A percentile compares a stretch with the other conserved stretches of the same genome.
Evolutionary conservation across 768 basidiomycete species (phyloP).

Genomic region (Tulasnella sp.): DNA sequence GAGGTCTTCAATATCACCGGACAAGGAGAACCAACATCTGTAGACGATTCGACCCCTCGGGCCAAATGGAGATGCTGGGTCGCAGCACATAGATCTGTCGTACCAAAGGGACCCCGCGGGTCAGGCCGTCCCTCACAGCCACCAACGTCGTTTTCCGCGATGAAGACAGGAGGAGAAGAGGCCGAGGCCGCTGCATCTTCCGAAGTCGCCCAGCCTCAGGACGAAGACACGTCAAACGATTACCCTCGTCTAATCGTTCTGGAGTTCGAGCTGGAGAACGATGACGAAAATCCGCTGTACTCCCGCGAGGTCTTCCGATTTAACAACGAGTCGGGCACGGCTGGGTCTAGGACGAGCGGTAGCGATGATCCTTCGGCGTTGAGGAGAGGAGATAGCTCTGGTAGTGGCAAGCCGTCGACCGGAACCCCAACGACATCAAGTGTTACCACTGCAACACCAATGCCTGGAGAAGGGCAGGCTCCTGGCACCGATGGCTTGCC

Average conservation of each 20-base stretch:
- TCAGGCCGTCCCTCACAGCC: neutral
- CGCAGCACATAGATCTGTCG: slow-evolving; percentile 53
- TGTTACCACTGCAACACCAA: slow-evolving; percentile 17
- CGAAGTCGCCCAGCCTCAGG: neutral
- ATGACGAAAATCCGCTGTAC: slow-evolving; percentile 66
- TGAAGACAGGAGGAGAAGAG: slow-evolving; percentile 31
- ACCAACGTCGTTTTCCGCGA: neutral
- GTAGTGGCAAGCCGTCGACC: slow-evolving; percentile 22
- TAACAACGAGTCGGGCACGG: neutral
- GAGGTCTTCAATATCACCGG: slow-evolving; percentile 70
- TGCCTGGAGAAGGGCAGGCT: neutral
- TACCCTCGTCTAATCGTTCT: slow-evolving; percentile 54
- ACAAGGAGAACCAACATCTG: slow-evolving; percentile 62
- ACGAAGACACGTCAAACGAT: slow-evolving; percentile 20
- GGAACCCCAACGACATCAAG: slow-evolving; percentile 30
- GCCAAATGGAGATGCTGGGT: slow-evolving; percentile 67
- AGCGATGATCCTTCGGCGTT: slow-evolving; percentile 18
- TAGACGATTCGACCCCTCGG: slow-evolving; percentile 39
- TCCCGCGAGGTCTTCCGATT: slow-evolving; percentile 35
- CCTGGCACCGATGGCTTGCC: neutral
- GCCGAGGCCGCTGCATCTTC: neutral
- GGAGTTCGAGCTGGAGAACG: slow-evolving; percentile 76
- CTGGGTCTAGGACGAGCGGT: slow-evolving; percentile 23
- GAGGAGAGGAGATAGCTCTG: slow-evolving; percentile 3
- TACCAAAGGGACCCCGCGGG: slow-evolving; percentile 2